Base-by-base conservation (phyloP, 306 rosid genomes). In the Pachyrhizus erosus region DNA sequence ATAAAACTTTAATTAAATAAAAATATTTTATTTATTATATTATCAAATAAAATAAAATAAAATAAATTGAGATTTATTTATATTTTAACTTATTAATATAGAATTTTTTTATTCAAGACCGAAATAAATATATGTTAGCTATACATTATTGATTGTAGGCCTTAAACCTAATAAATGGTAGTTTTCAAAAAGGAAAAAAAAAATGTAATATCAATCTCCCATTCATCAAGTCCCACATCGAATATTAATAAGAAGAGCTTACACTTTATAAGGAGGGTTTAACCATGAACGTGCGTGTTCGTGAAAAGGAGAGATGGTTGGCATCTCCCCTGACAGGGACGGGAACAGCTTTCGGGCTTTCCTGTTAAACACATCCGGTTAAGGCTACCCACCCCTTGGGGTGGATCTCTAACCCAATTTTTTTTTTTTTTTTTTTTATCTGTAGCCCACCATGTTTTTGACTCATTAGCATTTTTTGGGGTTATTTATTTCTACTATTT, bases 241-340 rank as follows among this genome's bases (percentile, higher is more conserved):
- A 1, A 31, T 1, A 65, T 0, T 29, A 31, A 1, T 14, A 0
- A 0, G 0, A 13, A 5, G 2, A 12, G 0, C 27, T 61, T 20
- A 27, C 2, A 14, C 70, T 27, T 64, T 64, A 64, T 57, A 57
- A 57, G 1, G 5, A 0, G 1, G 0, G 0, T 49, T 49, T 5
- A 4, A 1, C 1, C 8, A 4, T 0, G 0, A 0, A 0, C 0
- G 0, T 2, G 0, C 12, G 77, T 80, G 83, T 80, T 80, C 83
- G 77, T 70, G 62, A 80, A 80, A 80, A 80, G 83, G 83, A 80
- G 83, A 80, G 83, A 80, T 57, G 83, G 83, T 80, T 80, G 78
- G 83, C 83, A 80, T 80, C 83, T 80, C 83, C 83, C 78, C 83
- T 80, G 78, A 80, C 78, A 80, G 78, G 83, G 83, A 80, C 9